Conservation (phyloP, 305 asterid genomes). For the Fraxinus nigra region DNA sequence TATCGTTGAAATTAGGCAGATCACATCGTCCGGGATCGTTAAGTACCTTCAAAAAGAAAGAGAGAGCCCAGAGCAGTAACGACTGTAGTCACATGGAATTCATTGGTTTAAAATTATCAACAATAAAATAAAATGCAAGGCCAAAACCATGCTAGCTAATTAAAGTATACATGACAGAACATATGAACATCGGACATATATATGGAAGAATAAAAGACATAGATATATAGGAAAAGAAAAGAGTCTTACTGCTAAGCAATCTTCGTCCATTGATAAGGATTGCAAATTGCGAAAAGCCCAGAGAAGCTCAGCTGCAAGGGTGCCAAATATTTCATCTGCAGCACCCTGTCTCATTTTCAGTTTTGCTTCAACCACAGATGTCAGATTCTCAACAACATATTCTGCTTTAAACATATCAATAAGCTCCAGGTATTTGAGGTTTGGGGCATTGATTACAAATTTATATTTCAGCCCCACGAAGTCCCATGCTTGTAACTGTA, state of each 20-base stretch:
- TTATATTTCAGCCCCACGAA: not conserved
- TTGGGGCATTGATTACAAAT: not conserved
- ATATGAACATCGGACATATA: not conserved
- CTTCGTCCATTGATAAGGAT: not conserved
- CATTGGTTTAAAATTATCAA: not conserved
- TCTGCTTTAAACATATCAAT: not conserved
- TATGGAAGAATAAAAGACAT: not conserved
- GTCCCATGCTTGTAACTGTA: not conserved
- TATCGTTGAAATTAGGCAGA: not conserved
- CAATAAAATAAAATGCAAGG: not conserved
- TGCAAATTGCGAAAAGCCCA: not conserved
- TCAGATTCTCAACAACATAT: not conserved
- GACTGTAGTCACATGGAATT: not conserved
- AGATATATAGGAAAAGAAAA: not conserved
- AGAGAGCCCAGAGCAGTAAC: not conserved
- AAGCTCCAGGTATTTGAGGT: not conserved
- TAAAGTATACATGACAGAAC: not conserved
- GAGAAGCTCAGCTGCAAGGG: not conserved
- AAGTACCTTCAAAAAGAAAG: not conserved
- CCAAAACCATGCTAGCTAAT: not conserved
- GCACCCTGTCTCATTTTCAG: not conserved
- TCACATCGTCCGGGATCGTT: not conserved
- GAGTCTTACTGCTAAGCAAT: not conserved
- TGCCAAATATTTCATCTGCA: not conserved
- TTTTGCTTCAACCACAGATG: not conserved